phyloP scores from a whole-genome alignment of 768 basidiomycete species.

The Nevesoporus exiguus region DNA sequence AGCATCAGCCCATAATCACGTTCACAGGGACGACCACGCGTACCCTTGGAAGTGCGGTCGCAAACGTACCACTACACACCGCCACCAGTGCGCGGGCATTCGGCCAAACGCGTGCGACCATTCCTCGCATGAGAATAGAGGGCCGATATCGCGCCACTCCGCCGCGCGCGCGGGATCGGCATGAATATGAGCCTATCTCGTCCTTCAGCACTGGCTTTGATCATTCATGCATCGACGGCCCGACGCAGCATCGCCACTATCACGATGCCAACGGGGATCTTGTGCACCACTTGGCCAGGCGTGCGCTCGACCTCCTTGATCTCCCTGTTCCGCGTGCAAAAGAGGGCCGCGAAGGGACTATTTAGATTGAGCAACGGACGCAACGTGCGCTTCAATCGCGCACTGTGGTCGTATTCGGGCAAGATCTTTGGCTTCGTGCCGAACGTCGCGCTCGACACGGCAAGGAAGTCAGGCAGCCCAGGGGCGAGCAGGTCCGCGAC shows the following conservation, averaged over 20 bases:
- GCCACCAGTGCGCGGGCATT: background rate
- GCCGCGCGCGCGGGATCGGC: background rate
- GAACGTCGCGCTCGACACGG: constrained; percentile 14
- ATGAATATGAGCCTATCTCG: background rate
- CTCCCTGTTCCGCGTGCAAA: background rate
- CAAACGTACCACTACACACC: background rate
- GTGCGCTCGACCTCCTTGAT: background rate
- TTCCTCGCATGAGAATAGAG: background rate
- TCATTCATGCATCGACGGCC: background rate
- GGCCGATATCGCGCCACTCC: background rate
- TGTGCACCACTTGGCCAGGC: background rate
- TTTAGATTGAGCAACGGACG: background rate
- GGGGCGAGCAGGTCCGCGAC: constrained; percentile 17
- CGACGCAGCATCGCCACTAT: background rate
- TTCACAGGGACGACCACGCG: background rate
- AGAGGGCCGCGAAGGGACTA: background rate
- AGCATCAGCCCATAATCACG: background rate
- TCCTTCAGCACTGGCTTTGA: background rate
- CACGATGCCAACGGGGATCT: background rate
- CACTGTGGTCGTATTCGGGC: constrained; percentile 8
- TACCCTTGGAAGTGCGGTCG: background rate
- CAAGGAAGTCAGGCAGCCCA: constrained; percentile 12
- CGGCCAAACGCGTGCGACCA: background rate
- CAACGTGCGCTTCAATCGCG: background rate
- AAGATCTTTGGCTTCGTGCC: constrained; percentile 5